These are phyloP conservation scores for Monilinia fructicola DNA, from an alignment of 2,329 filamentous ascomycete genomes.

Conservation along the genomic window DNA sequence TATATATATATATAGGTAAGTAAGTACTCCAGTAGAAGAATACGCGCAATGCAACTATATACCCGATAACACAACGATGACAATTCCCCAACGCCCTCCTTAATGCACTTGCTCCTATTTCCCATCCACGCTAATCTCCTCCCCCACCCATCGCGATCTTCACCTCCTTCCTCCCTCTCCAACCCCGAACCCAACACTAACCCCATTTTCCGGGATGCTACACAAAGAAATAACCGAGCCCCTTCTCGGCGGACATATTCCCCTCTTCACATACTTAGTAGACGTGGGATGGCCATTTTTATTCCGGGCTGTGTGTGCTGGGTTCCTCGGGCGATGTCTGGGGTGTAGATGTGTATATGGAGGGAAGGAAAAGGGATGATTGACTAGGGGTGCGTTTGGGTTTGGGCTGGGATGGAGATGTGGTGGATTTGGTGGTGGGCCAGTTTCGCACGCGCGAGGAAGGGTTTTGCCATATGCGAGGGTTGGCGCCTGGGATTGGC, in stretches of 20 bases:
- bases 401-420: not conserved
- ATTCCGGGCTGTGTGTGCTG: not conserved
- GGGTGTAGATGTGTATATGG: not conserved
- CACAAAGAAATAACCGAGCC: constrained; percentile 2
- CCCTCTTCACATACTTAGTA: not conserved
- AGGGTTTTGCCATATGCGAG: constrained; percentile 11
- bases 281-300: not conserved
- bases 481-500: not conserved
- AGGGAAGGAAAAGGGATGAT: not conserved
- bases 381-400: no score
- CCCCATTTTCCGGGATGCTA: constrained; percentile 6
- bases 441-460: constrained; percentile 7
- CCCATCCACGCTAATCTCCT: no score
- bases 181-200: not conserved
- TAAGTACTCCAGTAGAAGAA: no score
- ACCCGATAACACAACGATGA: no score
- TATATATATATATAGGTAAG: no score
- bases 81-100: no score
- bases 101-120: no score
- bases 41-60: no score
- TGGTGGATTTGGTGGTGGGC: not conserved
- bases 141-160: not conserved
- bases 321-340: not conserved
- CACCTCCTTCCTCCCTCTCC: not conserved
- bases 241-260: not conserved